Evolutionary conservation across 345 rosid species (phyloP).

Genomic region (Limnanthes douglasii): DNA sequence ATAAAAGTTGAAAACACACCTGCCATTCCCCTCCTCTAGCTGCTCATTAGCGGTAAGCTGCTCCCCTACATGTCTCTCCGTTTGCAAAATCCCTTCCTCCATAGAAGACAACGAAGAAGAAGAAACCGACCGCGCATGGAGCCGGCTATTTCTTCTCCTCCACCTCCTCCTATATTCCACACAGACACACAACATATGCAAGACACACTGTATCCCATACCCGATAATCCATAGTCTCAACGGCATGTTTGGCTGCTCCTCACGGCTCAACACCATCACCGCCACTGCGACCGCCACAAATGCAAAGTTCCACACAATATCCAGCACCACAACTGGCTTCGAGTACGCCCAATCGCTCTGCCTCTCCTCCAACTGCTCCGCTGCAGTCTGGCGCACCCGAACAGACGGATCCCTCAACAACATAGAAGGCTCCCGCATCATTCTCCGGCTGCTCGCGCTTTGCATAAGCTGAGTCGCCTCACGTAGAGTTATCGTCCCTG

Average conservation of each 20-base stretch:
- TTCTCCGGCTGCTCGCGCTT: conserved; percentile 80
- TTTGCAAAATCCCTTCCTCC: conserved; percentile 18
- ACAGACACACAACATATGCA: conserved; percentile 65
- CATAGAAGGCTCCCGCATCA: conserved; percentile 39
- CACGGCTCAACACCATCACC: conserved; percentile 45
- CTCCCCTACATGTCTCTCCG: conserved; percentile 19
- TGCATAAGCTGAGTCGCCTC: conserved; percentile 77
- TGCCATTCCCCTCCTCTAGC: conserved; percentile 35
- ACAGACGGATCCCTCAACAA: too few relatives aligned
- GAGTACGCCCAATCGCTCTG: conserved; percentile 88
- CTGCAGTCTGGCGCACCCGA: conserved; percentile 14
- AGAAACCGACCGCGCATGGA: conserved; percentile 10
- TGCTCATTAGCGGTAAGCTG: conserved; percentile 52
- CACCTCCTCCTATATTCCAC: conserved; percentile 59
- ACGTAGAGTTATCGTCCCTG: too few relatives aligned
- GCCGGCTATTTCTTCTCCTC: conserved; percentile 17
- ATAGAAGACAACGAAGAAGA: conserved; percentile 7
- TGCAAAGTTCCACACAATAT: conserved; percentile 70
- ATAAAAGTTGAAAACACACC: conserved; percentile 39
- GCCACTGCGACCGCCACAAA: conserved; percentile 55
- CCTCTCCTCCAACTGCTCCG: conserved; percentile 18
- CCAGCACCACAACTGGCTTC: conserved; percentile 80
- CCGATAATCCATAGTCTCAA: conserved; percentile 71
- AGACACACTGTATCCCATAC: conserved; percentile 53
- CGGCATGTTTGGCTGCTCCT: conserved; percentile 55